These are phyloP conservation scores for Fomitiporia mediterranea DNA, from an alignment of 1,284 basidiomycete genomes.

Conservation along the genomic window DNA sequence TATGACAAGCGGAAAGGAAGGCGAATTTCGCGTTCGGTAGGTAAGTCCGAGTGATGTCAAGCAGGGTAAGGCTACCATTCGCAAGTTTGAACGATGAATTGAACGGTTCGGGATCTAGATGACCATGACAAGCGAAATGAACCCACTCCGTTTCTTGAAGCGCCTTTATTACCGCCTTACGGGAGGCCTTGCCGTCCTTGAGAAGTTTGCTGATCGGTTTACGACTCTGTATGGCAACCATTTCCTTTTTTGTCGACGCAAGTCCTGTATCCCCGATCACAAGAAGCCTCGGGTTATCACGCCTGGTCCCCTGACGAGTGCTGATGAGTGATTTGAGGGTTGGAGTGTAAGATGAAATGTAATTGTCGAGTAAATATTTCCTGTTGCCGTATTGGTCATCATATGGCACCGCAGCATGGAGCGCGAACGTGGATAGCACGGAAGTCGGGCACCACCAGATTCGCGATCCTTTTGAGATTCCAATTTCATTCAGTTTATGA, in stretches of 20 bases:
- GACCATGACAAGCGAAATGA: no score
- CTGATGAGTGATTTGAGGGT: constrained; percentile 32
- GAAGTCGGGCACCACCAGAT: no score
- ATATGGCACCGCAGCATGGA: no score
- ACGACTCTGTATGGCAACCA: constrained; percentile 33
- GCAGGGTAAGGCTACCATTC: constrained; percentile 20
- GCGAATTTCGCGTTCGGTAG: constrained; percentile 32
- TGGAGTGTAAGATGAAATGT: constrained; percentile 37
- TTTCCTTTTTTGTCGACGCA: constrained; percentile 20
- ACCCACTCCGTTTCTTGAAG: no score
- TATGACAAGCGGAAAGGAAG: constrained; percentile 33
- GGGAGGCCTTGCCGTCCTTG: neutral
- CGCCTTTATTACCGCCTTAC: constrained; percentile 24
- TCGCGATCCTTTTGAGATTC: no score
- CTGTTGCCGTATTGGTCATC: constrained; percentile 29
- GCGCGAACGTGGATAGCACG: no score
- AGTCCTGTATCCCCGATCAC: constrained; percentile 26
- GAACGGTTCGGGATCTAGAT: no score
- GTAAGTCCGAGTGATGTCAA: constrained; percentile 27
- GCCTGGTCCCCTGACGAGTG: constrained; percentile 15
- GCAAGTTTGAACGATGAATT: no score
- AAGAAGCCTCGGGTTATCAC: constrained; percentile 17
- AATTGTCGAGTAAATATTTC: constrained; percentile 27
- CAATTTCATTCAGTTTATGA: no score
- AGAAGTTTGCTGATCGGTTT: constrained; percentile 21